Evolutionary conservation across 2,329 filamentous ascomycete genomes (phyloP).

Genomic region (Ophiostoma triangulosporum): DNA sequence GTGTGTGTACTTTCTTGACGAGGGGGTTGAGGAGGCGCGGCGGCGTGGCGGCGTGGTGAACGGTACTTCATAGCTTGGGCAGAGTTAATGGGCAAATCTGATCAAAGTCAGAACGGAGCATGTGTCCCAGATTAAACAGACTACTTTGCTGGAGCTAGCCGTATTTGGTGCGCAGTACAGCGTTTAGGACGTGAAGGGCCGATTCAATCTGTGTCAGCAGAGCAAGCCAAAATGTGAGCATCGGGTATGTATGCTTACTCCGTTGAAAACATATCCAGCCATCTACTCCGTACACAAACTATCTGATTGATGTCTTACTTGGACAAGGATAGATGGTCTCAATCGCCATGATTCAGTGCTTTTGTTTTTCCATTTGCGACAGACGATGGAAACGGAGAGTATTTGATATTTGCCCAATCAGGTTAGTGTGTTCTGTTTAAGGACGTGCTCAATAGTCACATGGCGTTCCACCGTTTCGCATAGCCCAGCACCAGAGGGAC

Average conservation of each 20-base stretch:
- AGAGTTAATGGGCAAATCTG: conserved; percentile 3
- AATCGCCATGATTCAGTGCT: neutral
- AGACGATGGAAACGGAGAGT: neutral
- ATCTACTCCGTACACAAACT: too few relatives aligned
- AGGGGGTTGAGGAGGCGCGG: neutral
- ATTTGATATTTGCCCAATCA: neutral
- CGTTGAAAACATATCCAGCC: neutral
- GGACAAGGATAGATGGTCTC: neutral
- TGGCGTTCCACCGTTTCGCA: neutral
- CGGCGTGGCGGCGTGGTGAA: conserved; percentile 2
- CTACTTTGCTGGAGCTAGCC: neutral
- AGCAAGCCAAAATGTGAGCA: too few relatives aligned
- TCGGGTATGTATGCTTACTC: too few relatives aligned
- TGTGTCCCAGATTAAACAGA: neutral
- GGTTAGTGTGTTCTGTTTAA: neutral
- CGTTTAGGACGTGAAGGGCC: neutral
- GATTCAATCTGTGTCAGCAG: neutral
- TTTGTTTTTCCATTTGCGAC: neutral
- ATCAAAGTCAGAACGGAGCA: conserved; percentile 7
- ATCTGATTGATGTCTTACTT: neutral
- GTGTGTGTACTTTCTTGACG: too few relatives aligned
- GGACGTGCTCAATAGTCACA: neutral
- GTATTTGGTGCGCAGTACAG: neutral
- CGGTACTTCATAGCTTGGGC: too few relatives aligned
- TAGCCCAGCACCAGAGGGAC: neutral